A percentile compares a stretch with the other conserved stretches of the same genome.
These are phyloP conservation scores for Rehmannia glutinosa DNA, from an alignment of 257 asterid species.

Conservation along the genomic window DNA sequence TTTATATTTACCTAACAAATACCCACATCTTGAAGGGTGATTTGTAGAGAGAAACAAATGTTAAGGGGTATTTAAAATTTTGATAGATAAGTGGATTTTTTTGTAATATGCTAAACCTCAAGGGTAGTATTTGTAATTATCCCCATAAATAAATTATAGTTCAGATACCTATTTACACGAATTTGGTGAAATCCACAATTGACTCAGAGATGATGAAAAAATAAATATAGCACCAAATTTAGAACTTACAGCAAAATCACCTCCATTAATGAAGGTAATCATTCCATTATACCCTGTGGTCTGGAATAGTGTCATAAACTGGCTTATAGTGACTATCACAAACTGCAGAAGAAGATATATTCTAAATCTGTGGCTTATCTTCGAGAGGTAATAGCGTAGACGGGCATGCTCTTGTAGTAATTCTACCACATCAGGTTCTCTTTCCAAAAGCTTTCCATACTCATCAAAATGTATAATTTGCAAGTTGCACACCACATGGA, in stretches of 20 bases:
- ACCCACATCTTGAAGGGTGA: no score
- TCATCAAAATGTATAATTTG: conserved; percentile 84
- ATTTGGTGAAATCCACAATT: background rate
- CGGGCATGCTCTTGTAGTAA: conserved; percentile 73
- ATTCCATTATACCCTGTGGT: conserved; percentile 61
- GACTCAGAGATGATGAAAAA: background rate
- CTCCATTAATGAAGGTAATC: conserved; percentile 61
- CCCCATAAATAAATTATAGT: no score
- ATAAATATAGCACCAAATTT: background rate
- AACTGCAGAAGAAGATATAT: conserved; percentile 72
- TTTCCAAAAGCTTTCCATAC: conserved; percentile 69
- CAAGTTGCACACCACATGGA: conserved; percentile 72
- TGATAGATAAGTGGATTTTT: no score
- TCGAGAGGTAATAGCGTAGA: conserved; percentile 60
- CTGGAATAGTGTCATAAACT: conserved; percentile 63
- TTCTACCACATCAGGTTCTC: conserved; percentile 49
- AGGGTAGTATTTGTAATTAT: no score
- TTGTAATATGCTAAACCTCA: no score
- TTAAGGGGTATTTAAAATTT: no score
- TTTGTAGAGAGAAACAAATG: no score
- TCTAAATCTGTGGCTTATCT: conserved; percentile 88
- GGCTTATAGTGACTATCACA: conserved; percentile 65
- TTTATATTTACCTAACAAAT: no score
- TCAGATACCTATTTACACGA: background rate
- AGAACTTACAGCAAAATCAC: conserved; percentile 89